Evolutionary conservation across 2,329 filamentous ascomycete genomes (phyloP).

Genomic region (Elsinoe fawcettii): DNA sequence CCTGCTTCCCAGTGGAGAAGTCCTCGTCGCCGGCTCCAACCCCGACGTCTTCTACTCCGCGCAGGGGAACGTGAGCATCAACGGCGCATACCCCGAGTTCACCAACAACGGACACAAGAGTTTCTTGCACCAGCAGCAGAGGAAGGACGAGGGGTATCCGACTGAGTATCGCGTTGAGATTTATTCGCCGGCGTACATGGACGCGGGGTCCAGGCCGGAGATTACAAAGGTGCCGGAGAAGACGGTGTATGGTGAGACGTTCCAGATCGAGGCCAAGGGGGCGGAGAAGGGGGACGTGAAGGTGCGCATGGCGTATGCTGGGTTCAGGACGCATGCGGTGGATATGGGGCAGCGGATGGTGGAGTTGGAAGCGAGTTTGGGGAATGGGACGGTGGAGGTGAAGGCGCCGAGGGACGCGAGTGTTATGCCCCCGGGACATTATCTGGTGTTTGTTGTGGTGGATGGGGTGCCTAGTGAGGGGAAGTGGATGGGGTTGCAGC

Average conservation of each 20-base stretch:
- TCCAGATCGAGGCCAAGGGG: constrained; percentile 32
- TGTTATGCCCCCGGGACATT: constrained; percentile 52
- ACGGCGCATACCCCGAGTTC: constrained; percentile 36
- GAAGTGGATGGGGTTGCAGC: constrained; percentile 28
- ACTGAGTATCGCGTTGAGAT: constrained; percentile 56
- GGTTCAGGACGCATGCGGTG: constrained; percentile 52
- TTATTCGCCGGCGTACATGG: constrained; percentile 50
- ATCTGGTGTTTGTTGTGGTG: constrained; percentile 52
- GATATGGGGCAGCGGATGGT: constrained; percentile 56
- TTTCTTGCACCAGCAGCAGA: constrained; percentile 16
- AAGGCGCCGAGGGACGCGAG: constrained; percentile 49
- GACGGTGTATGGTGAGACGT: constrained; percentile 34
- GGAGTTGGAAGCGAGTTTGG: constrained; percentile 45
- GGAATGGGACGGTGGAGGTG: constrained; percentile 43
- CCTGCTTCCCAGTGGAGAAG: constrained; percentile 52
- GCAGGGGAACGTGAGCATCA: constrained; percentile 19
- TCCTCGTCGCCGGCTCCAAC: constrained; percentile 54
- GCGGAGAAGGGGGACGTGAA: constrained; percentile 25
- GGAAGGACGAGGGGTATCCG: constrained; percentile 31
- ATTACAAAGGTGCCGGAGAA: no score
- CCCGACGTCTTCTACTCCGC: constrained; percentile 52
- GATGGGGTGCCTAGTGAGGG: constrained; percentile 48
- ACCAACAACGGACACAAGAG: constrained; percentile 24
- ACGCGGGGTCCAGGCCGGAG: no score
- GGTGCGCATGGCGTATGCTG: constrained; percentile 49